Evolutionary conservation across 352 stramenopile species (phyloP).

Genomic region (Pythium aquatile): DNA sequence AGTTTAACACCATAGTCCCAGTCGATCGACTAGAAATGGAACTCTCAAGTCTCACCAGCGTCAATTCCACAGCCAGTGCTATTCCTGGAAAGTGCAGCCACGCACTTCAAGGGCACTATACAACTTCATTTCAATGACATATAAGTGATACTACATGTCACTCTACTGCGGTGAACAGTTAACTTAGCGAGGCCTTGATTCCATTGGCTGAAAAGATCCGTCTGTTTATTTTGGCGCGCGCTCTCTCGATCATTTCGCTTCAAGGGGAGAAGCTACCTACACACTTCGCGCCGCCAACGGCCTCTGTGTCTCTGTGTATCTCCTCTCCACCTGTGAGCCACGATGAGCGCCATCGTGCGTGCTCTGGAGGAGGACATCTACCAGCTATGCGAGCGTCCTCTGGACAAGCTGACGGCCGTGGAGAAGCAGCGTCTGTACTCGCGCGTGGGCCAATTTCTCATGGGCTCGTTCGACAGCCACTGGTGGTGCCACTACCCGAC

Average conservation of each 20-base stretch:
- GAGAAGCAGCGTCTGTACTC: slow-evolving; percentile 77
- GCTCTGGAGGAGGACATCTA: slow-evolving; percentile 48
- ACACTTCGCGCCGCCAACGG: neutral
- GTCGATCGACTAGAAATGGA: no score
- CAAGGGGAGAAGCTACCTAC: slow-evolving; percentile 2
- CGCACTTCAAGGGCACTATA: slow-evolving; percentile 7
- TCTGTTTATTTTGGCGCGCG: slow-evolving; percentile 25
- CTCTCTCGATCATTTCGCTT: slow-evolving; percentile 1
- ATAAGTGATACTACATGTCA: neutral
- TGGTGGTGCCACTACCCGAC: slow-evolving; percentile 80
- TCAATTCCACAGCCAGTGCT: neutral
- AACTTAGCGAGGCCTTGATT: neutral
- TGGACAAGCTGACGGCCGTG: slow-evolving; percentile 30
- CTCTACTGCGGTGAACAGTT: neutral
- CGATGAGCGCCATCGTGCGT: slow-evolving; percentile 36
- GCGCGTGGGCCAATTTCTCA: slow-evolving; percentile 76
- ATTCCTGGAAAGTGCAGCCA: slow-evolving; percentile 4
- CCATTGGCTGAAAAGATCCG: slow-evolving; percentile 21
- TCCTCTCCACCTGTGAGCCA: neutral
- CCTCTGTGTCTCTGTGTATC: slow-evolving; percentile 1
- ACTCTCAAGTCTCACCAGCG: no score
- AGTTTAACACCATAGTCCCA: neutral
- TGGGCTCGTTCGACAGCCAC: slow-evolving; percentile 60
- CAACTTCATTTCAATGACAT: neutral
- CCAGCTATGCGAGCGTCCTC: slow-evolving; percentile 31